These are phyloP conservation scores for Anisogramma anomala DNA, from an alignment of 2,329 filamentous ascomycete genomes.

Conservation along the genomic window DNA sequence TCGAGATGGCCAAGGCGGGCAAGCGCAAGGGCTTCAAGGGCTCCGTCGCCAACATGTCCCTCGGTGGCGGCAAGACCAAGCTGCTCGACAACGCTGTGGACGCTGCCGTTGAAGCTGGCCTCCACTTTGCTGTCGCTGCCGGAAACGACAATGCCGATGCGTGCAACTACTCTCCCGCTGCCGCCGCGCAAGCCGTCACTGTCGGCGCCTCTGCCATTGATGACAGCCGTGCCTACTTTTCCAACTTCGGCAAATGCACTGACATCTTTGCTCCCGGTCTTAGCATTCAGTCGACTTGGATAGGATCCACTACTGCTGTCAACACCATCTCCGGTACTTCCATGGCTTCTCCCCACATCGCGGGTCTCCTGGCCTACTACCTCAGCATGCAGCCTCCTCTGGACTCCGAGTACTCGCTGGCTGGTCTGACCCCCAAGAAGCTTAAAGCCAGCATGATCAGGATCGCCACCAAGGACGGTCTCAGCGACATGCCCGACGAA, in stretches of 20 bases:
- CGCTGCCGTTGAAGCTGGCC: constrained; percentile 78
- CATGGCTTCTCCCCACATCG: constrained; percentile 96
- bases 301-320: constrained; percentile 86
- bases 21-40: constrained; percentile 98
- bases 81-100: constrained; percentile 88
- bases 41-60: constrained; percentile 97
- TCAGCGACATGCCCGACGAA: constrained; percentile 70
- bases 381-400: constrained; percentile 85
- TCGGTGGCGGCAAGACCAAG: constrained; percentile 92
- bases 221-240: constrained; percentile 98
- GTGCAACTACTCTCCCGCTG: constrained; percentile 97
- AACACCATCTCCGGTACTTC: constrained; percentile 99
- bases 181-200: constrained; percentile 82
- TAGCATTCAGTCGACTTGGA: constrained; percentile 97
- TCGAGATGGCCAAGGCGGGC: constrained; percentile 68
- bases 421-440: constrained; percentile 81
- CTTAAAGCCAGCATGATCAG: constrained; percentile 81
- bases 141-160: constrained; percentile 98
- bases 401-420: constrained; percentile 85
- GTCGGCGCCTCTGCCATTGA: constrained; percentile 89
- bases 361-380: constrained; percentile 93
- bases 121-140: constrained; percentile 96
- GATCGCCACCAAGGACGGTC: constrained; percentile 66
- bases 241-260: constrained; percentile 99
- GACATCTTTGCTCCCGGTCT: constrained; percentile 97